Conservation (phyloP, 805 yeast genomes). For the Yarrowia keelungensis region DNA sequence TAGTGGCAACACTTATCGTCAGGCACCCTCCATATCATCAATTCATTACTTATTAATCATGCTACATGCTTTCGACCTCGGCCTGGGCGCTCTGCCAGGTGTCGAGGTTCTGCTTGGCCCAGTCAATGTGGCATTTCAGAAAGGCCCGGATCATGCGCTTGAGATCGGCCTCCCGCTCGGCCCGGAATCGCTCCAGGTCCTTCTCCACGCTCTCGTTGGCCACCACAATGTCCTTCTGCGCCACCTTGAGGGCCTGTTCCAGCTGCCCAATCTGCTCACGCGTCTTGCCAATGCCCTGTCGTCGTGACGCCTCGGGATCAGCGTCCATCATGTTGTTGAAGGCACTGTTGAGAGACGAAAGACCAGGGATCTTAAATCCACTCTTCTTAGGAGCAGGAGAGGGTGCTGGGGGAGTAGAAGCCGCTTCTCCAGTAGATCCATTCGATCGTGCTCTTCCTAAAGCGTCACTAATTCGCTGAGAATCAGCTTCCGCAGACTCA, state of each 20-base stretch:
- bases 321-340: conserved; percentile 69
- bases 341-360: conserved; percentile 58
- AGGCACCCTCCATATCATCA: neutral
- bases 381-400: neutral
- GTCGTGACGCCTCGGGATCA: conserved; percentile 69
- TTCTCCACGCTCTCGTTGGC: conserved; percentile 55
- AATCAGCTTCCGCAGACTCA: conserved; percentile 56
- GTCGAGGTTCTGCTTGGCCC: conserved; percentile 73
- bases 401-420: conserved; percentile 1
- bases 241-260: conserved; percentile 59
- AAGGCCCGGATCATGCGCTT: conserved; percentile 60
- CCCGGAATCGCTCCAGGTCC: conserved; percentile 57
- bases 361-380: conserved; percentile 62
- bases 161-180: conserved; percentile 59
- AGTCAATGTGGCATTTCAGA: conserved; percentile 62
- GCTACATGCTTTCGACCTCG: conserved; percentile 38
- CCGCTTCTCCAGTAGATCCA: conserved; percentile 3
- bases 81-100: conserved; percentile 68
- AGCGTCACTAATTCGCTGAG: conserved; percentile 53
- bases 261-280: conserved; percentile 57
- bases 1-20: too few species aligned
- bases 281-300: conserved; percentile 57
- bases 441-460: conserved; percentile 43
- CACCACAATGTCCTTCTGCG: conserved; percentile 60
- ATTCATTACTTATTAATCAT: neutral